A percentile compares a stretch with the other conserved stretches of the same genome.
Conservation (phyloP, 2,329 filamentous ascomycete species). For the Chaetomiaceae sp. region DNA sequence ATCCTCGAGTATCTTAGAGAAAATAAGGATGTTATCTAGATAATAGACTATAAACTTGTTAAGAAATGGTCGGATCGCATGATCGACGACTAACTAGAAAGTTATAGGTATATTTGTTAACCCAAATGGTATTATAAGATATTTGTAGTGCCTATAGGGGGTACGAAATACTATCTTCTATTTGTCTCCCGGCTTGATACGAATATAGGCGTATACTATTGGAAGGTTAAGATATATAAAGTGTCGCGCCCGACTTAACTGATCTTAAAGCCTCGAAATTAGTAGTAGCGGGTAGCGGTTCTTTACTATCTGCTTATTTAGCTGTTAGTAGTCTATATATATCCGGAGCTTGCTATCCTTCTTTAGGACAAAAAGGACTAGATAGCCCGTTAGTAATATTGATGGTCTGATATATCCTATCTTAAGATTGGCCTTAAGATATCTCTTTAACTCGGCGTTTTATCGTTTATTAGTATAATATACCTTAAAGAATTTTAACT, state of each 20-base stretch:
- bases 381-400: too few species aligned
- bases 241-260: not conserved
- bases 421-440: too few species aligned
- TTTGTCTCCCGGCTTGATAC: not conserved
- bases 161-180: constrained; percentile 26
- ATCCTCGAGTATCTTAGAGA: not conserved
- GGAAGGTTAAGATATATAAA: not conserved
- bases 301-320: not conserved
- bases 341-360: too few species aligned
- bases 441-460: too few species aligned
- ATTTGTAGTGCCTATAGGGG: constrained; percentile 29
- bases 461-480: too few species aligned
- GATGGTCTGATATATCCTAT: too few species aligned
- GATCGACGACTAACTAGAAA: constrained; percentile 16
- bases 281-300: not conserved
- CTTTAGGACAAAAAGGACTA: too few species aligned
- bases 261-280: not conserved
- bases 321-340: not conserved
- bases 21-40: not conserved
- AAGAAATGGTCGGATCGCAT: not conserved
- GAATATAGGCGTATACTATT: not conserved
- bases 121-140: constrained; percentile 32
- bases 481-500: too few species aligned
- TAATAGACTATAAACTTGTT: not conserved
- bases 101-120: constrained; percentile 23